Conservation (phyloP, 257 asterid species). For the Plantago major region DNA sequence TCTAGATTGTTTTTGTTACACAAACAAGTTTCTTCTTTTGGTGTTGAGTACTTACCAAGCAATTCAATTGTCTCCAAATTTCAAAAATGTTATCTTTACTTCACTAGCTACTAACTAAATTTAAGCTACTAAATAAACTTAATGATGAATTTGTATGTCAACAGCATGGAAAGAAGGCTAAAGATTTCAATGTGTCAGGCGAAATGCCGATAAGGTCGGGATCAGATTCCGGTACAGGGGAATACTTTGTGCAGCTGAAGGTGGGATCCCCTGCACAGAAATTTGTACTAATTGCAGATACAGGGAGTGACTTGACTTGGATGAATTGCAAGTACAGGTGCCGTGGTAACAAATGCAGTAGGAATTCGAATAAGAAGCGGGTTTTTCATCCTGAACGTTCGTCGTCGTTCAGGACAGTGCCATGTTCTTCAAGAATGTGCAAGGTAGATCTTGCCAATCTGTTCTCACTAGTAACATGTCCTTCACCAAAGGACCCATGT, state of each 20-base stretch:
- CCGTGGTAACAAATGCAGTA: constrained; percentile 23
- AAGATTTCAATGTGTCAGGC: constrained; percentile 17
- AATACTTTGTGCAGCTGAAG: constrained; percentile 42
- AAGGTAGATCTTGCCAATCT: constrained; percentile 36
- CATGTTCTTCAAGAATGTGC: constrained; percentile 47
- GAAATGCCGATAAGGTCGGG: constrained; percentile 37
- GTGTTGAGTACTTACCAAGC: too few species aligned
- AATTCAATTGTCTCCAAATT: too few species aligned
- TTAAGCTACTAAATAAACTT: neutral
- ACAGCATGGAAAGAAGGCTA: neutral
- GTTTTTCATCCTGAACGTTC: constrained; percentile 42
- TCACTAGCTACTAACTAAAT: too few species aligned
- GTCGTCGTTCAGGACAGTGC: constrained; percentile 38
- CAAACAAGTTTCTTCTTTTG: too few species aligned
- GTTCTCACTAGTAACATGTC: constrained; percentile 47
- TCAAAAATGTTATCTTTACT: too few species aligned
- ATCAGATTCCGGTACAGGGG: constrained; percentile 49
- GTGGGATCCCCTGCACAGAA: constrained; percentile 49
- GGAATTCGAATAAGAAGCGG: constrained; percentile 16
- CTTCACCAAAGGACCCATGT: constrained; percentile 43
- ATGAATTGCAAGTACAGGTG: constrained; percentile 39
- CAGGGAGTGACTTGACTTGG: constrained; percentile 70
- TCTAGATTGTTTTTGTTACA: too few species aligned
- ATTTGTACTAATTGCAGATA: constrained; percentile 43
- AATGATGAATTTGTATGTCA: neutral